phyloP scores from a whole-genome alignment of 345 rosid species.

The Populus davidiana region DNA sequence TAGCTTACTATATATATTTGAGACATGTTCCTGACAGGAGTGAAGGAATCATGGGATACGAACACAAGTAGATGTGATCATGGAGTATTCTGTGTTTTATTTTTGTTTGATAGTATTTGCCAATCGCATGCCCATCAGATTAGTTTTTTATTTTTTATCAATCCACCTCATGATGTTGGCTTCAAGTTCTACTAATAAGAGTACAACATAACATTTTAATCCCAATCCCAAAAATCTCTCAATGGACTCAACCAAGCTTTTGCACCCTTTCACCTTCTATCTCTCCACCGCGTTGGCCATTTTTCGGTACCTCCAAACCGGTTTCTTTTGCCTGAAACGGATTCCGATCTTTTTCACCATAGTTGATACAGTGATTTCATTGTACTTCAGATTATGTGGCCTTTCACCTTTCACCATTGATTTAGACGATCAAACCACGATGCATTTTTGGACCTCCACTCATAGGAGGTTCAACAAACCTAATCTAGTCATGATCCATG shows the following conservation, averaged over 20 bases:
- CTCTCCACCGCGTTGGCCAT: slow-evolving; percentile 7
- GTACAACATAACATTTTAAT: too few relatives aligned
- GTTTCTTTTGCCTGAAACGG: background rate
- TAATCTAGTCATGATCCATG: slow-evolving; percentile 61
- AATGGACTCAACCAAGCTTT: slow-evolving; percentile 12
- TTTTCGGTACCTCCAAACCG: background rate
- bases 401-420: slow-evolving; percentile 58
- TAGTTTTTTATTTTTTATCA: background rate
- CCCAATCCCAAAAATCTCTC: background rate
- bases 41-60: too few relatives aligned
- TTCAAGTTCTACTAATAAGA: background rate
- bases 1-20: too few relatives aligned
- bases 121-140: too few relatives aligned
- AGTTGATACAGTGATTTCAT: slow-evolving; percentile 37
- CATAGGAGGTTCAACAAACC: slow-evolving; percentile 41
- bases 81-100: too few relatives aligned
- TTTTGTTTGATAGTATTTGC: too few relatives aligned
- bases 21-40: too few relatives aligned
- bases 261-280: slow-evolving; percentile 10
- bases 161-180: background rate
- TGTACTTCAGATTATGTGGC: slow-evolving; percentile 46
- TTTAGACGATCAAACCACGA: slow-evolving; percentile 54
- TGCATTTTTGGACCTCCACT: slow-evolving; percentile 58
- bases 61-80: too few relatives aligned
- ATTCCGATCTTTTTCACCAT: slow-evolving; percentile 34